Conservation (phyloP, 331 rosid species). For the Quercus lobata region DNA sequence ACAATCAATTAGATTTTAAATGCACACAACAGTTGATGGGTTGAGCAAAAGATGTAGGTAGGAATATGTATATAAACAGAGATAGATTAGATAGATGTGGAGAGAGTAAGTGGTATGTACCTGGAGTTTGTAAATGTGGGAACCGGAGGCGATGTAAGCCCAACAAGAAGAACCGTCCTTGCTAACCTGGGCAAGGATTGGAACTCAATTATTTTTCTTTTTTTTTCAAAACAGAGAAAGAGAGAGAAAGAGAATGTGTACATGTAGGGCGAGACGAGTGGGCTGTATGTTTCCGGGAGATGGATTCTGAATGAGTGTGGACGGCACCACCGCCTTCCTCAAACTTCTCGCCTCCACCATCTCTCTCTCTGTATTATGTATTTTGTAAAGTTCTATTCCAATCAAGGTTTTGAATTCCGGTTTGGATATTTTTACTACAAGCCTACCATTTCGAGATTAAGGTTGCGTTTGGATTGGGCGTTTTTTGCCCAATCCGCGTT, state of each 20-base stretch:
- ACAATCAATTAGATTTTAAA: too few relatives aligned
- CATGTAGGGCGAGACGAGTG: slow-evolving; percentile 87
- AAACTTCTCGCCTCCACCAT: slow-evolving; percentile 68
- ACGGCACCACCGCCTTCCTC: slow-evolving; percentile 67
- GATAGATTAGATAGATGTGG: too few relatives aligned
- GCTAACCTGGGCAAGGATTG: slow-evolving; percentile 35
- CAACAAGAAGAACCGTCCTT: slow-evolving; percentile 41
- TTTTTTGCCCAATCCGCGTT: too few relatives aligned
- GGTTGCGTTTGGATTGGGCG: too few relatives aligned
- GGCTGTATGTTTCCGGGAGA: slow-evolving; percentile 84
- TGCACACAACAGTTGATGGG: too few relatives aligned
- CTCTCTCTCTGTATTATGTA: neutral
- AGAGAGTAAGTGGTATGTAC: slow-evolving; percentile 15
- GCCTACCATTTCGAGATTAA: too few relatives aligned
- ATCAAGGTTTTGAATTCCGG: too few relatives aligned
- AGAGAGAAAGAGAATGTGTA: neutral
- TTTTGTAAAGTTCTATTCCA: too few relatives aligned
- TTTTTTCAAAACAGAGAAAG: neutral
- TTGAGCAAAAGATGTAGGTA: too few relatives aligned
- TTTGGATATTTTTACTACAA: too few relatives aligned
- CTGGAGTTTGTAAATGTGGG: slow-evolving; percentile 61
- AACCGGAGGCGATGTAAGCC: slow-evolving; percentile 77
- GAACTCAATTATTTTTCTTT: neutral
- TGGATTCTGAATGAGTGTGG: slow-evolving; percentile 53
- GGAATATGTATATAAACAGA: too few relatives aligned